phyloP scores from a whole-genome alignment of 768 basidiomycete genomes.

The Pisolithus orientalis region DNA sequence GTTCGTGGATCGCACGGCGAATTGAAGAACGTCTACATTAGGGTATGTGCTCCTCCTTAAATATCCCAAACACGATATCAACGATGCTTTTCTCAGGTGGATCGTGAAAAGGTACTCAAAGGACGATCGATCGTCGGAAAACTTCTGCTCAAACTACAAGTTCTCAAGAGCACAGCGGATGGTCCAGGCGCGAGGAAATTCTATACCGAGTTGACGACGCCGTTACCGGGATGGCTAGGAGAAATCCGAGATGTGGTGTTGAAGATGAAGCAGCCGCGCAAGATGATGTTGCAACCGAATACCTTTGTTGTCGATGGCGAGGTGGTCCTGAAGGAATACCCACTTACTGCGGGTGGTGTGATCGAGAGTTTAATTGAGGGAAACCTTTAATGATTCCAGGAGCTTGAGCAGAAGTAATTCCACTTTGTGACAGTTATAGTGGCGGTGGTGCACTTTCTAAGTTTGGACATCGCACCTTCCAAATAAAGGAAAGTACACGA shows the following conservation, averaged over 20 bases:
- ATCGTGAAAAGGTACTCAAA: slow-evolving; percentile 60
- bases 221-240: slow-evolving; percentile 62
- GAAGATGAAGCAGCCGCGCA: slow-evolving; percentile 81
- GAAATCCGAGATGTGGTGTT: slow-evolving; percentile 75
- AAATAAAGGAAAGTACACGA: background rate
- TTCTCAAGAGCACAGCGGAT: slow-evolving; percentile 82
- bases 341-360: slow-evolving; percentile 62
- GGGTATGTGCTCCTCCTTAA: slow-evolving; percentile 36
- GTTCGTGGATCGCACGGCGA: slow-evolving; percentile 49
- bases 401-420: background rate
- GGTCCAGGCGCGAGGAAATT: slow-evolving; percentile 72
- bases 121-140: slow-evolving; percentile 67
- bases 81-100: slow-evolving; percentile 41
- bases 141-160: slow-evolving; percentile 74
- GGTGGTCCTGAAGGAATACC: slow-evolving; percentile 75
- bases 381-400: slow-evolving; percentile 30
- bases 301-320: slow-evolving; percentile 62
- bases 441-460: background rate
- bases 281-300: slow-evolving; percentile 81
- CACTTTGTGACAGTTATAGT: no score
- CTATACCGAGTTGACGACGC: slow-evolving; percentile 76
- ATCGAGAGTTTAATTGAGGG: slow-evolving; percentile 83
- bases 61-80: background rate
- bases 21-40: slow-evolving; percentile 64
- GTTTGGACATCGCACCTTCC: background rate